A percentile compares a stretch with the other conserved stretches of the same genome.
phyloP scores from a whole-genome alignment of 306 rosid species.

The Quercus cerris region DNA sequence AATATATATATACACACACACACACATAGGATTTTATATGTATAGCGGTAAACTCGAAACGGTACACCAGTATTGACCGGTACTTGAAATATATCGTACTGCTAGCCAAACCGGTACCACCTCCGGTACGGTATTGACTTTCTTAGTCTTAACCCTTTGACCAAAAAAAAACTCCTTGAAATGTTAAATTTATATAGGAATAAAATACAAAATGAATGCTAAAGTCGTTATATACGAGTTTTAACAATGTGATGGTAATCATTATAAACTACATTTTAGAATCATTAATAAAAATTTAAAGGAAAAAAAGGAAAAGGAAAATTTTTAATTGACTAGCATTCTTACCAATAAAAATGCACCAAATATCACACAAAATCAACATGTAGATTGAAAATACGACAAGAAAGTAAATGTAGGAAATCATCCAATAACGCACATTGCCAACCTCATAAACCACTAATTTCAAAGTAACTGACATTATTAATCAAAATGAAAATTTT shows the following conservation, averaged over 20 bases:
- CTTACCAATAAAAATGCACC: slow-evolving; percentile 71
- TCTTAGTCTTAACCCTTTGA: slow-evolving; percentile 54
- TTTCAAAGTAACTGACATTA: slow-evolving; percentile 55
- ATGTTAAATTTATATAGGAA: slow-evolving; percentile 85
- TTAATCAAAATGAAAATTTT: neutral
- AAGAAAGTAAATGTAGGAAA: slow-evolving; percentile 67
- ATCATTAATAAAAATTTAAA: no score
- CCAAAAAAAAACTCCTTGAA: slow-evolving; percentile 42
- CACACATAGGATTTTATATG: no score
- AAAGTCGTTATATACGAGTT: slow-evolving; percentile 75
- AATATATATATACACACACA: no score
- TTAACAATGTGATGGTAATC: slow-evolving; percentile 49
- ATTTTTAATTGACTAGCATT: neutral
- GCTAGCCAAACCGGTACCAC: no score
- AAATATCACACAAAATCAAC: slow-evolving; percentile 64
- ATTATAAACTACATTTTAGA: slow-evolving; percentile 7
- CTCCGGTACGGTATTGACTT: no score
- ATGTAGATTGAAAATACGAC: slow-evolving; percentile 54
- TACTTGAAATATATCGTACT: no score
- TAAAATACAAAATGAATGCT: slow-evolving; percentile 75
- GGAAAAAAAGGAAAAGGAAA: neutral
- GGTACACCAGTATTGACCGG: no score
- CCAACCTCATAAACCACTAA: slow-evolving; percentile 70
- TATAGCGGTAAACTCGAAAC: no score
- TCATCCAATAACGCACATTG: slow-evolving; percentile 84